These are phyloP conservation scores for Aspergillus carlsbadensis DNA, from an alignment of 495 filamentous ascomycete genomes.

Conservation along the genomic window DNA sequence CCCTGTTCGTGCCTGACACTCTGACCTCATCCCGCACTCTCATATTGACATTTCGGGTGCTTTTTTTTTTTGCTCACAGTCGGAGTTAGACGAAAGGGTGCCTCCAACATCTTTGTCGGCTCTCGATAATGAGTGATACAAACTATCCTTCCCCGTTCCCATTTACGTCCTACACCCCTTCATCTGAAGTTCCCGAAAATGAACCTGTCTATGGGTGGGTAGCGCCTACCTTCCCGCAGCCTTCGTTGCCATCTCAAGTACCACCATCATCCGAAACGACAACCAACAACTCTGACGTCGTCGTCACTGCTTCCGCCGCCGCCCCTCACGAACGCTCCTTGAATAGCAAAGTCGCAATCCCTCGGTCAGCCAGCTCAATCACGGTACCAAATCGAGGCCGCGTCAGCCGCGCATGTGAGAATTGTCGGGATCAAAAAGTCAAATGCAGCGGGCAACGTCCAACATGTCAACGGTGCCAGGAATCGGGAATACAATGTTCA, in stretches of 20 bases:
- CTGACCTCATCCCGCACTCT: too few species aligned
- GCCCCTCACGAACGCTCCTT: conserved; percentile 19
- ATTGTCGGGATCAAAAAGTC: conserved; percentile 68
- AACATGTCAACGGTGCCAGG: conserved; percentile 55
- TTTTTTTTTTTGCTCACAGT: conserved; percentile 9
- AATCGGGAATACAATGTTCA: conserved; percentile 47
- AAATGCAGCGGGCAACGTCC: conserved; percentile 61
- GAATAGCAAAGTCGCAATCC: conserved; percentile 41
- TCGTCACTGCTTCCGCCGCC: conserved; percentile 9
- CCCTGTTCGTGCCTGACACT: not conserved
- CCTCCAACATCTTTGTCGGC: conserved; percentile 7
- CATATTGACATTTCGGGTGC: not conserved
- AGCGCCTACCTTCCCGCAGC: conserved; percentile 20
- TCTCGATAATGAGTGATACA: conserved; percentile 30
- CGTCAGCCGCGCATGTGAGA: conserved; percentile 64
- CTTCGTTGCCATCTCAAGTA: conserved; percentile 7
- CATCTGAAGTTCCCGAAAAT: conserved; percentile 23
- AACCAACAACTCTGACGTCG: conserved; percentile 18
- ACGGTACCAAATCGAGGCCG: conserved; percentile 36
- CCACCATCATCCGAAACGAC: conserved; percentile 20
- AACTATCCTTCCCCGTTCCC: conserved; percentile 22
- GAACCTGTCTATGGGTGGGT: conserved; percentile 22
- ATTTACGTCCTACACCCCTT: conserved; percentile 17
- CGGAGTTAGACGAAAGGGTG: conserved; percentile 13
- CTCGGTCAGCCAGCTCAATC: conserved; percentile 29